Conservation (phyloP, 345 rosid genomes). For the Garcia nutans region DNA sequence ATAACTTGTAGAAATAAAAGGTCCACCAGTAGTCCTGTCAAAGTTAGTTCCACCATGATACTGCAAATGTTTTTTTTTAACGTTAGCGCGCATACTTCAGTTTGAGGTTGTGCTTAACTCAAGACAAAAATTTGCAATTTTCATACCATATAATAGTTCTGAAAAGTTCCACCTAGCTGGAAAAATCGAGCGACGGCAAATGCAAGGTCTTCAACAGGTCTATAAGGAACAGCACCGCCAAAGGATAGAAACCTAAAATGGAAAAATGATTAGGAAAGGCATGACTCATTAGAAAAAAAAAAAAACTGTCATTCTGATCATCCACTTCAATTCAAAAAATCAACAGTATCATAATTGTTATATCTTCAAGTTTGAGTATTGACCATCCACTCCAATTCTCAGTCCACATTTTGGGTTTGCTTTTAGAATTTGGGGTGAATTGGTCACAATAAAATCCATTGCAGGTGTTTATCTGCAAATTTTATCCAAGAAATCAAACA, state of each 20-base stretch:
- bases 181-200: constrained; percentile 89
- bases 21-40: constrained; percentile 78
- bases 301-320: too few relatives aligned
- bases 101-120: neutral
- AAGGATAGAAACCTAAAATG: constrained; percentile 65
- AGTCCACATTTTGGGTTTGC: constrained; percentile 94
- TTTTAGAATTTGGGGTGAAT: constrained; percentile 83
- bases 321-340: too few relatives aligned
- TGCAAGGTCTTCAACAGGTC: constrained; percentile 90
- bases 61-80: constrained; percentile 34
- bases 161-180: constrained; percentile 95
- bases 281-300: neutral
- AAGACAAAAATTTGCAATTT: constrained; percentile 13
- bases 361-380: constrained; percentile 19
- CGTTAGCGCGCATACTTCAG: constrained; percentile 12
- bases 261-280: constrained; percentile 13
- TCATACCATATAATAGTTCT: constrained; percentile 91
- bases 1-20: constrained; percentile 86
- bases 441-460: constrained; percentile 97
- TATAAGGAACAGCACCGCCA: constrained; percentile 81
- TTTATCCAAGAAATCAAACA: constrained; percentile 8
- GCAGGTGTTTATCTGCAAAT: constrained; percentile 85
- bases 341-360: constrained; percentile 4
- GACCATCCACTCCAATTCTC: constrained; percentile 99
- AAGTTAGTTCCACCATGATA: constrained; percentile 98